Base-by-base conservation (phyloP, 164 flowering plant genomes). In the Magnolia sinica region DNA sequence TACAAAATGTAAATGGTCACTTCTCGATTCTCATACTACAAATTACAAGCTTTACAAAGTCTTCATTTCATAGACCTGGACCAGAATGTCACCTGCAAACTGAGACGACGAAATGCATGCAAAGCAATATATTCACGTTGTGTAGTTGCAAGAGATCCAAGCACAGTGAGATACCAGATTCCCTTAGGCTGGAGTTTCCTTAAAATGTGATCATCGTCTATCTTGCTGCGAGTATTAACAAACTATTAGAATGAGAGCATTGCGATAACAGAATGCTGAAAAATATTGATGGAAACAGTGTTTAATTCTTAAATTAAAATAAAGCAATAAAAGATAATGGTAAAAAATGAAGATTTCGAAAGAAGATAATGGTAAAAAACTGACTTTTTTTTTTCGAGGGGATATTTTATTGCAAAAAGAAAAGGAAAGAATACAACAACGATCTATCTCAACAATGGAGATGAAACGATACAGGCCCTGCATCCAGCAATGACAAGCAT, bases 101-200 rank as follows among this genome's bases (percentile, higher is more conserved):
- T 91, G 45, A 96, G 95, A 70, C 90, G 92, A 24, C 92, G 95
- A 84, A 96, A 96, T 79, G 98, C 99, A 85, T 96, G 98, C 82
- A 96, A 78, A 7, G 97, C 99, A 86, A 94, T 77, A 79, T 96
- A 96, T 82, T 96, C 99, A 59, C 99, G 84, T 79, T 96, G 99
- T 2, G 97, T 94, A 73, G 99, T 96, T 64, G 99, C 99, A 76
- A 92, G 91, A 76, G 99, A 85, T 70, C 99, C 98, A 71, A 96
- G 93, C 52, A 91, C 93, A 73, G 95, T 94, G n/a, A 96, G 81
- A 82, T 82, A 91, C 99, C 99, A 96, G 74, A 80, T 78, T 69
- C 82, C 85, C 76, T 83, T 89, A 1, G 89, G 89, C 63, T 87
- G 92, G 50, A 96, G 89, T 82, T 92, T 96, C 86, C 85, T 86